Evolutionary conservation across 345 rosid species (phyloP), one percentile per base, ranked within the genome.

Genomic region (Crucihimalaya himalaica): DNA sequence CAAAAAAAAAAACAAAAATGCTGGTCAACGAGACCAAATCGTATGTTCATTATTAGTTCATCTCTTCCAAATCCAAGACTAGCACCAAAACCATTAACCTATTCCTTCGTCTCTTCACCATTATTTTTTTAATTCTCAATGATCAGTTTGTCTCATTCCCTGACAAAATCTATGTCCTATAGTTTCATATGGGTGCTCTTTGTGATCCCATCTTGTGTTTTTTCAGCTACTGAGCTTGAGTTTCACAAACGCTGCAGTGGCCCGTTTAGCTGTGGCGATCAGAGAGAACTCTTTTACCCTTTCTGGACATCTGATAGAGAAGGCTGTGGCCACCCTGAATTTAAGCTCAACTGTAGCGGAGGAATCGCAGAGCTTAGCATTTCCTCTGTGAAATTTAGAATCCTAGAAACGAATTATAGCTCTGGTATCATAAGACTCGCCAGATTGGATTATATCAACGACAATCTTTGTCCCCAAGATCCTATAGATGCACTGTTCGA

Each of bases 261-360:
- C 0, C 13, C 9, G 9, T 45, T 72, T 43, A 16, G 0, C 1
- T 83, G 86, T 3, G 82, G 79, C 2, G 0, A 47, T 25, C 27
- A 67, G 7, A 0, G 1, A 0, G 1, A 35, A 19, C 70, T 80
- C 11, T 54, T 29, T 0, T 83, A 83, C 45, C 83, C 83, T 25
- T 83, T 83, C 77, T 81, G 82, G 79, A 34, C 0, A 3, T 2
- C 64, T n/a, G 53, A 58, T 3, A 75, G 57, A 9, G 60, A 43
- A 40, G 60, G 23, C 0, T 83, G 86, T 4, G 86, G 86, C 21
- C 69, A 31, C 48, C 88, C 76, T 0, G 67, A 61, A n/a, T 84
- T 84, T 45, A 7, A 32, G 68, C 72, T 84, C 3, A 19, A 55
- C 1, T 82, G 85, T 21, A 54, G 0, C 0, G 2, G 2, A 11